Evolutionary conservation across 208 protist genomes (phyloP).

Genomic region (Blechomonas ayalai): DNA sequence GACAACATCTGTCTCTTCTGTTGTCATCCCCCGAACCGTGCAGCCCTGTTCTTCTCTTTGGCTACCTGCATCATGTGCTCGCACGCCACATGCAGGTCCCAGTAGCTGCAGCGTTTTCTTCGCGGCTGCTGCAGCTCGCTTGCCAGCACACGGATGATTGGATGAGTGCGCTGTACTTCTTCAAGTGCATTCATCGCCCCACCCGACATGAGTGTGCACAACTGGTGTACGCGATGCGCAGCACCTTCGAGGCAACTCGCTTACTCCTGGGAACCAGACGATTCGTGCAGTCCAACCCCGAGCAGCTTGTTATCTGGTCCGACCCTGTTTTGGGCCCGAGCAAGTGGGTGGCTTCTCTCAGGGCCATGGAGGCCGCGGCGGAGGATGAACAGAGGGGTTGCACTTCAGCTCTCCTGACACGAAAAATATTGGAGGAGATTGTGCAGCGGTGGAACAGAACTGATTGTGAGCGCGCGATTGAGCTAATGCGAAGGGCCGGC

Average conservation of each 20-base stretch:
- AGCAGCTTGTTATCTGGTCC: slow-evolving; percentile 62
- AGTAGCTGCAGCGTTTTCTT: slow-evolving; percentile 36
- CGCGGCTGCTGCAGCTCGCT: slow-evolving; percentile 18
- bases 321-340: slow-evolving; percentile 12
- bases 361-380: slow-evolving; percentile 2
- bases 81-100: slow-evolving; percentile 31
- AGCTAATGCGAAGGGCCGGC: slow-evolving; percentile 19
- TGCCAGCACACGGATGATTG: slow-evolving; percentile 15
- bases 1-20: slow-evolving; percentile 3
- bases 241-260: slow-evolving; percentile 12
- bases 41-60: slow-evolving; percentile 19
- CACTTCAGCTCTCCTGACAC: slow-evolving; percentile 18
- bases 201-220: slow-evolving; percentile 30
- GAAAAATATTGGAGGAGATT: slow-evolving; percentile 14
- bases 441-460: slow-evolving; percentile 10
- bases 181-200: slow-evolving; percentile 35
- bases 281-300: slow-evolving; percentile 32
- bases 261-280: slow-evolving; percentile 20
- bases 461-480: slow-evolving; percentile 25
- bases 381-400: neutral
- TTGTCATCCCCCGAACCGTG: slow-evolving; percentile 7
- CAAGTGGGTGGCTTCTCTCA: slow-evolving; percentile 13
- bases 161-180: slow-evolving; percentile 42
- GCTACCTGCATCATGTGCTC: slow-evolving; percentile 19
- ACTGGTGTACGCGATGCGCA: slow-evolving; percentile 32